Evolutionary conservation across 2,329 filamentous ascomycete genomes (phyloP), one percentile per base, ranked within the genome.

Genomic region (Phaeomoniella chlamydospora): DNA sequence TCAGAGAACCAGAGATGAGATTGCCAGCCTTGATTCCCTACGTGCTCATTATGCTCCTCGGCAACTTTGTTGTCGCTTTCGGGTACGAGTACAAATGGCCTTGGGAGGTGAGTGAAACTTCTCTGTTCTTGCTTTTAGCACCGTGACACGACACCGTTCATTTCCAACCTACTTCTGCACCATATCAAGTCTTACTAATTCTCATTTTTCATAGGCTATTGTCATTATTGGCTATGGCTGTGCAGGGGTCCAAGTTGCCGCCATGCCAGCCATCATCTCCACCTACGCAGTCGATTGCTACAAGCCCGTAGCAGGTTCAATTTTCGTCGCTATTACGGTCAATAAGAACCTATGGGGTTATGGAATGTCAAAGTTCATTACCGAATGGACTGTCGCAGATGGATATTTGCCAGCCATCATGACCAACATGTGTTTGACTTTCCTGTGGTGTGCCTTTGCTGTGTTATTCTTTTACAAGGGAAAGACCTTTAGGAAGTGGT

Each of bases 301-400:
- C 52, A 78, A 77, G 53, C 70, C 73, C 0, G 67, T 77, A 2
- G 64, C 72, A 0, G 72, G 73, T 3, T 65, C 62, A 2, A 55
- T 77, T 33, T 72, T 77, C 48, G 72, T 77, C 0, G 59, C 65
- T 5, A 68, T 74, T 43, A 77, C 72, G 35, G 70, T 77, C 32
- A 74, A 74, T 46, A 77, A 77, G 57, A 77, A 77, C 38, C 37
- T 76, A 0, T 75, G 70, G 69, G 72, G 73, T 1, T 77, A 74
- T 48, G 71, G 72, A 0, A 69, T 76, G 43, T 57, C 57, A 34
- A 67, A 70, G 37, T 72, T 70, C 42, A 66, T 72, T 39, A 71
- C 66, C 1, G 54, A 57, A 0, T 75, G 70, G 70, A 58, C 60
- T 10, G 54, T 55, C 15, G 50, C 62, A 42, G 50, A 39, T 29